These are phyloP conservation scores for Trichoderma hamatum DNA, from an alignment of 2,329 filamentous ascomycete genomes.

Conservation along the genomic window DNA sequence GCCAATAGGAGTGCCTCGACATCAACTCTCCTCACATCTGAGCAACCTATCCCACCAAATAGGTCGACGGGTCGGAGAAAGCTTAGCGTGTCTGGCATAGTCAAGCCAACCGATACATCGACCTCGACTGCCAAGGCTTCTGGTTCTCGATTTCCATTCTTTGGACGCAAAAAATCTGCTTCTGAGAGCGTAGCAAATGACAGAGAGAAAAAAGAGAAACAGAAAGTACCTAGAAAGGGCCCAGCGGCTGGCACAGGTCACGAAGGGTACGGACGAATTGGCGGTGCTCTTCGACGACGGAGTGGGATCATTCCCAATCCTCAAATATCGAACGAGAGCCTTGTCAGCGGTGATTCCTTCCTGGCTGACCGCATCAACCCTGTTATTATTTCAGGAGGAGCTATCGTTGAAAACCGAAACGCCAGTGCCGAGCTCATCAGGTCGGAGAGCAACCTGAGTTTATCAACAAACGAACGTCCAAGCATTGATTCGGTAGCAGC, in stretches of 20 bases:
- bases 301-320: conserved; percentile 61
- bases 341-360: conserved; percentile 58
- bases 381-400: conserved; percentile 67
- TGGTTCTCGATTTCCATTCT: conserved; percentile 73
- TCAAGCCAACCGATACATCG: conserved; percentile 46
- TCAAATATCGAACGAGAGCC: conserved; percentile 56
- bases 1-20: conserved; percentile 38
- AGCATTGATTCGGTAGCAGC: conserved; percentile 47
- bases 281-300: conserved; percentile 62
- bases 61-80: conserved; percentile 32
- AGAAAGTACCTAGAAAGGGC: conserved; percentile 63
- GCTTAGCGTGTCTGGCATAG: conserved; percentile 29
- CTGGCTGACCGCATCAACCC: conserved; percentile 65
- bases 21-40: conserved; percentile 36
- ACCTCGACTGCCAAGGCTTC: conserved; percentile 60
- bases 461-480: conserved; percentile 43
- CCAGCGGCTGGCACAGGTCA: conserved; percentile 92
- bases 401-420: conserved; percentile 64
- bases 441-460: conserved; percentile 55
- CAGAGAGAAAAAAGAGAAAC: conserved; percentile 46
- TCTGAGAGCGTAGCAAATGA: conserved; percentile 52
- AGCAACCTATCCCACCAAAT: conserved; percentile 29
- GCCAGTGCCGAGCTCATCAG: conserved; percentile 51
- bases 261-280: conserved; percentile 76
- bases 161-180: conserved; percentile 70